Evolutionary conservation across 495 filamentous ascomycete species (phyloP), one percentile per base, ranked within the genome.

Genomic region (Penicillium coprophilum): DNA sequence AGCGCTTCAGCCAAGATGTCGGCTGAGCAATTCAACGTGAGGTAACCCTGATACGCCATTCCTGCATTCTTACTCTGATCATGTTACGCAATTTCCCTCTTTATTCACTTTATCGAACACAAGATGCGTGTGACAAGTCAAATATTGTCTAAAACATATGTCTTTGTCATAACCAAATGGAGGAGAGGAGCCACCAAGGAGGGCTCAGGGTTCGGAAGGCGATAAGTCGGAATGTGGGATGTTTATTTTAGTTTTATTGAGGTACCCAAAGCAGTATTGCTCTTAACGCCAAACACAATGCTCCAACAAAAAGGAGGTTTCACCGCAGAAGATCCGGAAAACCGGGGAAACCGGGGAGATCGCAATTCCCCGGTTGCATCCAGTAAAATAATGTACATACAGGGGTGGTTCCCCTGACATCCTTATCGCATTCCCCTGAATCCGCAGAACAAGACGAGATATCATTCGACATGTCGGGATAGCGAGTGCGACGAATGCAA

Each of bases 231-330:
- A 47, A 60, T 55, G n/a, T 52, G 47, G 53, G 50, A 63, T 56
- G 38, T 50, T 51, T 50, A 53, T 53, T 63, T 59, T 64, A 68
- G 66, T 61, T 60, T 60, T 56, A 66, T 54, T 66, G 59, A 46
- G 58, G 50, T 55, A 62, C 49, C 66, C 60, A 67, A 60, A 67
- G 48, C 61, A 61, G 47, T 59, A 55, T 60, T 57, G 48, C 63
- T 66, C 39, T 48, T 51, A 65, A 68, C 62, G 65, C 65, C 62
- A 55, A 53, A 66, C 59, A 61, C 48, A 63, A 68, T 68, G 65
- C 65, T 68, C 63, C 65, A 59, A 57, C 61, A 64, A 58, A 59
- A 50, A 36, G 45, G 55, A 53, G 55, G n/a, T n/a, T 58, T 51
- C 45, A 49, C 39, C 34, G 45, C 46, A 43, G 44, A 62, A 58